phyloP scores from a whole-genome alignment of 2,329 filamentous ascomycete species.

The Ophiostoma sp. region DNA sequence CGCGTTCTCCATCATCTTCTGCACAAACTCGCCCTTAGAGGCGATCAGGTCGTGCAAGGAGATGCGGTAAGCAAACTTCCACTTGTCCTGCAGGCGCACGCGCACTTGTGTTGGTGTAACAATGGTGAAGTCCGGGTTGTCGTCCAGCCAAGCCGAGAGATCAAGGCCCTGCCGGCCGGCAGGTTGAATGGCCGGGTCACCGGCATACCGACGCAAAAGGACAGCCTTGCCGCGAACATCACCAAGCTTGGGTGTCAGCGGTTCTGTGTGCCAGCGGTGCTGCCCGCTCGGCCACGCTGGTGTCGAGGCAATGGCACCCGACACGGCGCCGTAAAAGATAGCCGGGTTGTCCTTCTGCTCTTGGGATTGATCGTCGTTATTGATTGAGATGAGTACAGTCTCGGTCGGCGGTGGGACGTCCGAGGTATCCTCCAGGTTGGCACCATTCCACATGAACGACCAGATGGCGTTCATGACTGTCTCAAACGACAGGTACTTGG shows the following conservation, averaged over 20 bases:
- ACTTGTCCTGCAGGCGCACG: conserved; percentile 50
- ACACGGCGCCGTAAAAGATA: conserved; percentile 44
- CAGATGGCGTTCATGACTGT: conserved; percentile 59
- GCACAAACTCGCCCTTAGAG: conserved; percentile 43
- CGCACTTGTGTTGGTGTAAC: conserved; percentile 40
- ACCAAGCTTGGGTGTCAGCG: conserved; percentile 60
- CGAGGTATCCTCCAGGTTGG: not conserved
- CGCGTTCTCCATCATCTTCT: conserved; percentile 41
- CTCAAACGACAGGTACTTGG: conserved; percentile 61
- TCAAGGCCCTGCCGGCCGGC: conserved; percentile 40
- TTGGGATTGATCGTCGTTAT: conserved; percentile 65
- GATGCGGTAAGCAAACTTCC: conserved; percentile 43
- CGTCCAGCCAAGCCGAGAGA: conserved; percentile 60
- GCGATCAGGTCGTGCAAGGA: conserved; percentile 42
- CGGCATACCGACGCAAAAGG: conserved; percentile 59
- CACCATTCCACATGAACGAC: conserved; percentile 57
- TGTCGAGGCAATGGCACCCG: conserved; percentile 56
- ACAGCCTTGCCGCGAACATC: conserved; percentile 67
- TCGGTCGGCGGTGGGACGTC: conserved; percentile 55
- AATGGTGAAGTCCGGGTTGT: conserved; percentile 60
- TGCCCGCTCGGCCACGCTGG: conserved; percentile 34
- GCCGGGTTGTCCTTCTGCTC: conserved; percentile 52
- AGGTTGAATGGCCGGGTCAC: conserved; percentile 44
- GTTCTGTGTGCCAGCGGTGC: conserved; percentile 61
- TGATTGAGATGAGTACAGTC: conserved; percentile 66